Evolutionary conservation across 176 grass and related monocot genomes (phyloP).

Genomic region (Neostapfia colusana): DNA sequence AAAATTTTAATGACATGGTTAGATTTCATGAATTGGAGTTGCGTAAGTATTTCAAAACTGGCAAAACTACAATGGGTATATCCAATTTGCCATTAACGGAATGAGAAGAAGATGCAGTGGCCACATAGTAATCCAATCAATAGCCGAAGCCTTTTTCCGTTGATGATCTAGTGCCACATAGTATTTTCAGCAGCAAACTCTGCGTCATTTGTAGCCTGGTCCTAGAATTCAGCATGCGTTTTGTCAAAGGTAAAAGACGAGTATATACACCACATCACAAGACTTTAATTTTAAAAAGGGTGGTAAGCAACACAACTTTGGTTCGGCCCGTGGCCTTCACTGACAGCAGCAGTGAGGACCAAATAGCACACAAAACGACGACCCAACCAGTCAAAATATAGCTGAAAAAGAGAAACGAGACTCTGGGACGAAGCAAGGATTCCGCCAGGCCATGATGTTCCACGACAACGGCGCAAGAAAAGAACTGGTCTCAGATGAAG

Average conservation of each 20-base stretch:
- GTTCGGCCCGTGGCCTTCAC: neutral
- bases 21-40: too few species aligned
- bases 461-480: neutral
- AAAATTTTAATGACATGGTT: too few species aligned
- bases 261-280: neutral
- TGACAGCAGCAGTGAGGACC: neutral
- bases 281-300: neutral
- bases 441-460: constrained; percentile 10
- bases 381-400: neutral
- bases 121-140: too few species aligned
- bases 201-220: too few species aligned
- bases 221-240: neutral
- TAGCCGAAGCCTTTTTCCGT: too few species aligned
- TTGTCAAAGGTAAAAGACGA: neutral
- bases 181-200: neutral
- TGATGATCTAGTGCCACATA: neutral
- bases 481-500: constrained; percentile 43
- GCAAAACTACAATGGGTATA: too few species aligned
- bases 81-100: too few species aligned
- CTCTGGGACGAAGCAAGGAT: neutral
- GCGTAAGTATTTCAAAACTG: too few species aligned
- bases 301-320: neutral
- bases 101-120: too few species aligned
- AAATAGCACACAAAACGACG: neutral
- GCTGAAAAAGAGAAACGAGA: neutral